A percentile compares a stretch with the other conserved stretches of the same genome.
phyloP scores from a whole-genome alignment of 169 alveolate species.

The Cryptosporidium viatorum region DNA sequence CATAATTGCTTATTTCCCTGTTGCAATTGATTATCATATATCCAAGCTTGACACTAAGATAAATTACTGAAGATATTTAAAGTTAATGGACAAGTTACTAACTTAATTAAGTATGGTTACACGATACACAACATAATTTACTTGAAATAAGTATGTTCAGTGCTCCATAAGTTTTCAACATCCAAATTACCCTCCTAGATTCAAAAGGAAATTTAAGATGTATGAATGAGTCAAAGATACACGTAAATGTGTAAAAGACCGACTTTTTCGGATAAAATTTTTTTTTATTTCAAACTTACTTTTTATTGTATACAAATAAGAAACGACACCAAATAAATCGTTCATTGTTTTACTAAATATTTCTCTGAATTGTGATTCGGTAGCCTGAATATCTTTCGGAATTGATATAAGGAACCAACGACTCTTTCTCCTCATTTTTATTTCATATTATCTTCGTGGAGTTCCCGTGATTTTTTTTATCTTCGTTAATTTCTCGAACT shows the following conservation, averaged over 20 bases:
- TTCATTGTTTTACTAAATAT: conserved; percentile 38
- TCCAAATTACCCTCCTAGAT: neutral
- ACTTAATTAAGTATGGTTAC: conserved; percentile 1
- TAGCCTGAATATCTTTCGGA: conserved; percentile 7
- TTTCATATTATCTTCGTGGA: neutral
- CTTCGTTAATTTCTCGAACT: neutral
- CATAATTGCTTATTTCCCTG: conserved; percentile 55
- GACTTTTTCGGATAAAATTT: neutral
- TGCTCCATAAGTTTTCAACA: neutral
- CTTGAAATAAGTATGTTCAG: neutral
- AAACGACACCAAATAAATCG: conserved; percentile 55
- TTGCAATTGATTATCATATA: conserved; percentile 42
- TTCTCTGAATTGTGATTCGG: conserved; percentile 34
- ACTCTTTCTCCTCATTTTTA: conserved; percentile 61
- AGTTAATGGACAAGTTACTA: neutral
- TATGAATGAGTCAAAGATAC: neutral
- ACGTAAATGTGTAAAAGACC: neutral
- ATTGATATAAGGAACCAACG: conserved; percentile 67
- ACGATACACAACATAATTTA: neutral
- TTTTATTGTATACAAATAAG: conserved; percentile 56
- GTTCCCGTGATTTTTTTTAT: neutral
- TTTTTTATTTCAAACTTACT: conserved; percentile 54
- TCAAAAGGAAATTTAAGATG: neutral
- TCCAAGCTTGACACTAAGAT: conserved; percentile 45
- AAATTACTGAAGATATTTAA: conserved; percentile 31